Evolutionary conservation across 257 asterid genomes (phyloP).

Genomic region (Capsicum chinense): DNA sequence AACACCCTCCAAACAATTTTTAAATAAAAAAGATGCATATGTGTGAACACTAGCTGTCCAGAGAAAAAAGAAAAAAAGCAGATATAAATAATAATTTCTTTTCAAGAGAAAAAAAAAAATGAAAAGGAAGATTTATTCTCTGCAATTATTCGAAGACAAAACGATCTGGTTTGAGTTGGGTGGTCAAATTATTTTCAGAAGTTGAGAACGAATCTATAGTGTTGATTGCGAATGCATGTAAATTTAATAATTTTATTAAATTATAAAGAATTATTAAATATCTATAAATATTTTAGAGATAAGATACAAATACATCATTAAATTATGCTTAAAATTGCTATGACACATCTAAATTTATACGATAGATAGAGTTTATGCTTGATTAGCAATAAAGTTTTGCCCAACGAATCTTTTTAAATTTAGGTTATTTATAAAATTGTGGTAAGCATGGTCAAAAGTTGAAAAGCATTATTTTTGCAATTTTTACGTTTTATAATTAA

Average conservation of each 20-base stretch:
- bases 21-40: not conserved
- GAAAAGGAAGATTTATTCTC: not conserved
- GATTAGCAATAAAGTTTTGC: not conserved
- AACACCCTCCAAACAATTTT: no score
- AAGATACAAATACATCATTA: no score
- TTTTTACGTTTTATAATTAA: not conserved
- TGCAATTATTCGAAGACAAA: not conserved
- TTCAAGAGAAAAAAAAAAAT: not conserved
- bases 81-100: not conserved
- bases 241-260: not conserved
- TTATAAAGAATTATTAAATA: not conserved
- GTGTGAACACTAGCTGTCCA: slow-evolving; percentile 28
- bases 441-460: not conserved
- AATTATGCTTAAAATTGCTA: no score
- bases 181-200: not conserved
- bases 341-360: no score
- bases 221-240: not conserved
- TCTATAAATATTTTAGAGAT: not conserved
- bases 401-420: no score
- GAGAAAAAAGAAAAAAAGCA: not conserved
- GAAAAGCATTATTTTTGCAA: not conserved
- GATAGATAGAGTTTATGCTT: no score
- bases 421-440: not conserved
- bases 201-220: not conserved
- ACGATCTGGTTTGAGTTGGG: not conserved